Conservation (phyloP, 768 basidiomycete species). For the Fomitopsis pulvina region DNA sequence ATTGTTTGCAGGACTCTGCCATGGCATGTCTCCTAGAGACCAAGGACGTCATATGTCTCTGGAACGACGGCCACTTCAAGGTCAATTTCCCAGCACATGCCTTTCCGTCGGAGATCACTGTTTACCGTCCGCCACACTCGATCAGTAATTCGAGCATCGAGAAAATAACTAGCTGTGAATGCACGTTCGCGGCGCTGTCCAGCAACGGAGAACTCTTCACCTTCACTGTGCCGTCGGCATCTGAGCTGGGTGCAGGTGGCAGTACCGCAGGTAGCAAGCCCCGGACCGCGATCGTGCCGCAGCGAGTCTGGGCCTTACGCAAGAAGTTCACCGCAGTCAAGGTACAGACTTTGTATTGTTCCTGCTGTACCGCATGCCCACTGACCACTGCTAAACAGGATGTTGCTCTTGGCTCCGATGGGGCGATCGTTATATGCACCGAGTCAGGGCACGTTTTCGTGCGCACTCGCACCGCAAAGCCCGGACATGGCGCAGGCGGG, state of each 20-base stretch:
- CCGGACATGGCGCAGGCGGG: constrained; percentile 14
- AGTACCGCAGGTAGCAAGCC: constrained; percentile 23
- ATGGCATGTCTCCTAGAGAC: constrained; percentile 77
- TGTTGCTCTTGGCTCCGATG: constrained; percentile 83
- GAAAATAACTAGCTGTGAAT: constrained; percentile 77
- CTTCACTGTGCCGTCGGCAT: constrained; percentile 44
- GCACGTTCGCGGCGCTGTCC: constrained; percentile 76
- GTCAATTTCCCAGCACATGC: constrained; percentile 74
- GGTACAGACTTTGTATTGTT: too few relatives aligned
- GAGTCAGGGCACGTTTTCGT: constrained; percentile 93
- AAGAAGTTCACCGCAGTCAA: constrained; percentile 82
- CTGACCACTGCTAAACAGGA: too few relatives aligned
- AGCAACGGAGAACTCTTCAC: constrained; percentile 89
- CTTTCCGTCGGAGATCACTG: constrained; percentile 69
- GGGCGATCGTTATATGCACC: constrained; percentile 87
- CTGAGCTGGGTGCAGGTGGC: constrained; percentile 17
- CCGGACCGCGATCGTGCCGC: constrained; percentile 56
- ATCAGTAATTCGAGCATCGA: constrained; percentile 61
- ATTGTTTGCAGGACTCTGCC: constrained; percentile 56
- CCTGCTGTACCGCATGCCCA: too few relatives aligned
- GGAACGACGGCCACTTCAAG: constrained; percentile 69
- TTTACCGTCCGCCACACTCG: constrained; percentile 80
- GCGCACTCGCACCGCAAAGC: constrained; percentile 44
- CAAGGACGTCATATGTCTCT: constrained; percentile 78
- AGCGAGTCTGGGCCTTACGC: constrained; percentile 85